A percentile compares a stretch with the other conserved stretches of the same genome.
Evolutionary conservation across 1,139 yeast genomes (phyloP).

Genomic region (Taphrina wiesneri): DNA sequence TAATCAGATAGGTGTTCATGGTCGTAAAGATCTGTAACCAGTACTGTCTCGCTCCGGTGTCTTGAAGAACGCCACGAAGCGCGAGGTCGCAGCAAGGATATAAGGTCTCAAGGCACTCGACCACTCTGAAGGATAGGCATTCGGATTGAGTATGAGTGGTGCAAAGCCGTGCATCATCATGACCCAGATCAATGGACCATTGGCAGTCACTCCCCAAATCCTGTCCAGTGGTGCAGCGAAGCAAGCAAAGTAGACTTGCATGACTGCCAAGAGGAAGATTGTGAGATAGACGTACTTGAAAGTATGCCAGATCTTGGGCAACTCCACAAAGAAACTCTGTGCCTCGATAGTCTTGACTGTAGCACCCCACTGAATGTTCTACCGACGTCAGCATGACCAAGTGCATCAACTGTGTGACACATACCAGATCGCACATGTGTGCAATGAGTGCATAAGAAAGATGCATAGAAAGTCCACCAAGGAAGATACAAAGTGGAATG

Average conservation of each 20-base stretch:
- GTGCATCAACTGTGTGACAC: too few species aligned
- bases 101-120: constrained; percentile 17
- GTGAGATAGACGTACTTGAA: constrained; percentile 25
- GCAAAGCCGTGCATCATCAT: constrained; percentile 34
- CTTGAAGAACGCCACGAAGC: constrained; percentile 2
- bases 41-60: neutral
- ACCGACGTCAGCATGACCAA: neutral
- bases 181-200: constrained; percentile 36
- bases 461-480: constrained; percentile 39
- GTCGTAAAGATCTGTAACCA: neutral
- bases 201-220: constrained; percentile 28
- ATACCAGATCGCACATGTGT: constrained; percentile 36
- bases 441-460: constrained; percentile 36
- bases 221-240: constrained; percentile 23
- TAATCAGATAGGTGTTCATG: too few species aligned
- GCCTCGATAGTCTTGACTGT: constrained; percentile 38
- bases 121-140: constrained; percentile 32
- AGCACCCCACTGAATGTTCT: constrained; percentile 39
- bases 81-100: neutral
- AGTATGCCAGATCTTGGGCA: constrained; percentile 37
- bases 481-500: constrained; percentile 36
- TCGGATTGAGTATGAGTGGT: constrained; percentile 36
- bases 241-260: constrained; percentile 28
- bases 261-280: neutral
- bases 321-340: constrained; percentile 37